A percentile compares a stretch with the other conserved stretches of the same genome.
Conservation (phyloP, 257 asterid genomes). For the Solanum piurae region DNA sequence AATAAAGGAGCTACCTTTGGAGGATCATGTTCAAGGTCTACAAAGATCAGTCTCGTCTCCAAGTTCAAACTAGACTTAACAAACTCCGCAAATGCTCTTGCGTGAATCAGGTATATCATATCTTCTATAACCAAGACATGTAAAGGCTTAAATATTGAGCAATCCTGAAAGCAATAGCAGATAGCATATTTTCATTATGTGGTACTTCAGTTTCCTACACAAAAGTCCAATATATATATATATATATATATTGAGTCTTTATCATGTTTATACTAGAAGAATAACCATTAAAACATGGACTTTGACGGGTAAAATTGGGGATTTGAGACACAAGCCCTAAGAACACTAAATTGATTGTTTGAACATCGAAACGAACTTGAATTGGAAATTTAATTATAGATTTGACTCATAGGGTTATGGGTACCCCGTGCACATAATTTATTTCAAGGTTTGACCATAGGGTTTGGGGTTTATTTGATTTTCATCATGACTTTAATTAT, state of each 20-base stretch:
- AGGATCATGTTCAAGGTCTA: slow-evolving; percentile 73
- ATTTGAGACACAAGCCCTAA: background rate
- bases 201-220: background rate
- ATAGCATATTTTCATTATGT: background rate
- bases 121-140: slow-evolving; percentile 72
- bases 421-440: background rate
- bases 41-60: slow-evolving; percentile 27
- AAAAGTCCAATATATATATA: background rate
- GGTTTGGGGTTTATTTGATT: background rate
- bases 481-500: background rate
- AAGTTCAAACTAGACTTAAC: slow-evolving; percentile 30
- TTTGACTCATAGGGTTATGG: background rate
- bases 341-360: background rate
- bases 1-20: slow-evolving; percentile 36
- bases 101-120: slow-evolving; percentile 64
- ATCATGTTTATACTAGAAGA: background rate
- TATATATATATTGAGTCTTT: background rate
- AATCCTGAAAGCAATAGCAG: slow-evolving; percentile 37
- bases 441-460: background rate
- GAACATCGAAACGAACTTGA: background rate
- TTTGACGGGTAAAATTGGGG: background rate
- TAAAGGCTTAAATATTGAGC: slow-evolving; percentile 37
- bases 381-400: background rate
- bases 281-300: background rate
- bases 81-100: slow-evolving; percentile 33